Evolutionary conservation across 169 alveolate species (phyloP).

Genomic region (Haemoproteus tartakovskyi): DNA sequence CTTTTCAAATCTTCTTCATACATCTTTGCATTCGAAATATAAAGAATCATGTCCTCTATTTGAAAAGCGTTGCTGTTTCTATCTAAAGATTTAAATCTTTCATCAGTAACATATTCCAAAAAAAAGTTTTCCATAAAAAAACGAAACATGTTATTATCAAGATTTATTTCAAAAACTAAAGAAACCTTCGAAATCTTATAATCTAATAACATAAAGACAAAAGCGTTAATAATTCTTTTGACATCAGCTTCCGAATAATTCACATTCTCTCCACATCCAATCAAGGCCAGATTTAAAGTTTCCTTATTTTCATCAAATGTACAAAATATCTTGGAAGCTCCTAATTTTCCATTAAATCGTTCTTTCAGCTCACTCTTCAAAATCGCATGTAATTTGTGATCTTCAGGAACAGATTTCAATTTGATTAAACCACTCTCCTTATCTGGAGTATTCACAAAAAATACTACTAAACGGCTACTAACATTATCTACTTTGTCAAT

Average conservation of each 20-base stretch:
- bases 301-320: slow-evolving; percentile 18
- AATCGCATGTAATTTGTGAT: slow-evolving; percentile 11
- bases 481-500: not conserved
- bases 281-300: slow-evolving; percentile 5
- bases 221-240: slow-evolving; percentile 12
- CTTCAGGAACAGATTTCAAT: slow-evolving; percentile 5
- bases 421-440: slow-evolving; percentile 3
- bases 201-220: slow-evolving; percentile 18
- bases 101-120: slow-evolving; percentile 52
- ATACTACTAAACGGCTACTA: slow-evolving; percentile 14
- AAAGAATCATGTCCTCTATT: slow-evolving; percentile 4
- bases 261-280: slow-evolving; percentile 37
- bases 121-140: slow-evolving; percentile 30
- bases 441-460: slow-evolving; percentile 10
- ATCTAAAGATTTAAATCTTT: slow-evolving; percentile 35
- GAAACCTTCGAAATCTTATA: slow-evolving; percentile 10
- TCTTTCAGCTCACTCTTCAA: slow-evolving; percentile 14
- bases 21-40: slow-evolving; percentile 13
- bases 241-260: slow-evolving; percentile 24
- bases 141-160: slow-evolving; percentile 17
- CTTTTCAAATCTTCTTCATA: slow-evolving; percentile 11
- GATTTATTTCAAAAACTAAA: slow-evolving; percentile 24
- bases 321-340: slow-evolving; percentile 32
- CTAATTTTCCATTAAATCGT: slow-evolving; percentile 38
- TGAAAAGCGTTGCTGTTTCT: not conserved